Percentiles rank a stretch among this genome's conserved stretches.
Conservation (phyloP, 2,329 filamentous ascomycete genomes). For the Colletotrichum tanaceti region DNA sequence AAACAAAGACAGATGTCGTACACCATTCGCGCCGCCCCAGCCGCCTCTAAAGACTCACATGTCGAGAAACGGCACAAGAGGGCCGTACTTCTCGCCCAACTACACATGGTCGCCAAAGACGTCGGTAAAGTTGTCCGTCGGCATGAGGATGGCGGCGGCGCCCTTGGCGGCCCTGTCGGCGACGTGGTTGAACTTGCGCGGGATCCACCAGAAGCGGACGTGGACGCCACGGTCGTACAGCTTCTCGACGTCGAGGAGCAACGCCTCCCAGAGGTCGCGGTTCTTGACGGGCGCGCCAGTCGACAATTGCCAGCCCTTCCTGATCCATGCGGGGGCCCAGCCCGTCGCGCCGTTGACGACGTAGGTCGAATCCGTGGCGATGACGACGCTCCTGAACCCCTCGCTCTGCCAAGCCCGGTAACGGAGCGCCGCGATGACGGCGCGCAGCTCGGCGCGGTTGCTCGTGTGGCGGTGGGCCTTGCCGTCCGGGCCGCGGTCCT, state of each 20-base stretch:
- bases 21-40: not conserved
- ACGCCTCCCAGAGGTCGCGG: conserved; percentile 62
- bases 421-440: conserved; percentile 62
- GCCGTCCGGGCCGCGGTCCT: conserved; percentile 56
- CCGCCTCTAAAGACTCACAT: not conserved
- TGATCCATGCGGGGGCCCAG: conserved; percentile 57
- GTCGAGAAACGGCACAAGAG: not conserved
- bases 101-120: not conserved
- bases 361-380: conserved; percentile 67
- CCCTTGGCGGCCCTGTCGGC: conserved; percentile 56
- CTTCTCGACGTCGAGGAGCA: conserved; percentile 56
- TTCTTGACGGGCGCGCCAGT: conserved; percentile 57
- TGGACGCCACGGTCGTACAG: not conserved
- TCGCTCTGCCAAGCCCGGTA: conserved; percentile 58
- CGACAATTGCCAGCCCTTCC: conserved; percentile 57
- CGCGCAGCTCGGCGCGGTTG: conserved; percentile 67
- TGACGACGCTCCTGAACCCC: conserved; percentile 55
- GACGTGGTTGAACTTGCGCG: conserved; percentile 54
- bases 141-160: conserved; percentile 40
- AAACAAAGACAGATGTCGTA: no score
- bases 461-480: conserved; percentile 55
- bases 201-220: conserved; percentile 59
- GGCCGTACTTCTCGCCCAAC: not conserved
- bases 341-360: conserved; percentile 58
- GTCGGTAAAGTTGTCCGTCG: not conserved